Evolutionary conservation across 2,329 filamentous ascomycete species (phyloP).

Genomic region (Fusarium incarnatum): DNA sequence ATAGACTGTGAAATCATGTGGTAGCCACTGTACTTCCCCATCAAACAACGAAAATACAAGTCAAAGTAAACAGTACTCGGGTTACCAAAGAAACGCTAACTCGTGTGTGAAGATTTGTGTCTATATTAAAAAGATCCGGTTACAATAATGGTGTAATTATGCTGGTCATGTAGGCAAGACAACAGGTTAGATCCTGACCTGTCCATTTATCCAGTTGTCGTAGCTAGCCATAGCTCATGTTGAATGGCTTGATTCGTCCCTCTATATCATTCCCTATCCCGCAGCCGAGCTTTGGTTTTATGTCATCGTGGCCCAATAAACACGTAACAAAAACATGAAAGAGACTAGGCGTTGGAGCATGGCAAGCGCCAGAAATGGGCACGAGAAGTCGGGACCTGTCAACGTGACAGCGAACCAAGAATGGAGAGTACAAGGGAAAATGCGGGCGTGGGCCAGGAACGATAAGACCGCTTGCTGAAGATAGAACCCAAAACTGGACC

Average conservation of each 20-base stretch:
- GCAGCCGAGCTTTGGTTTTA: constrained; percentile 44
- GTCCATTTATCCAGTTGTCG: constrained; percentile 16
- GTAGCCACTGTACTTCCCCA: not conserved
- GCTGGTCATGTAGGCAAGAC: constrained; percentile 20
- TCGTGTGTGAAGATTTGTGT: constrained; percentile 10
- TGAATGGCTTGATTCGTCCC: constrained; percentile 46
- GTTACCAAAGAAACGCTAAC: not conserved
- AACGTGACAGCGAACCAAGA: not conserved
- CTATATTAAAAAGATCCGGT: constrained; percentile 17
- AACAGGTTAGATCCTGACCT: constrained; percentile 13
- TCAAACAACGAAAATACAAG: not conserved
- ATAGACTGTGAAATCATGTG: constrained; percentile 3
- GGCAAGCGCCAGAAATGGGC: constrained; percentile 2
- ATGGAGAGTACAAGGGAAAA: constrained; percentile 2
- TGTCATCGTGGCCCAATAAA: constrained; percentile 33
- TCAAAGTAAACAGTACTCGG: not conserved
- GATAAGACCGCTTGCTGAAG: constrained; percentile 25
- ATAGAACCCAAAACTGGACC: constrained; percentile 24
- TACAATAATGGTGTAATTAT: constrained; percentile 22
- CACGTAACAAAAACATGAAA: constrained; percentile 16
- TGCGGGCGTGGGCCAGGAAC: constrained; percentile 15
- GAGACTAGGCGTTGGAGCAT: not conserved
- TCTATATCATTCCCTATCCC: constrained; percentile 42
- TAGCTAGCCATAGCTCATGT: constrained; percentile 51
- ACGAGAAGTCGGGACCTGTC: not conserved